Conservation (phyloP, 495 filamentous ascomycete genomes). For the Podospora pseudoanserina region DNA sequence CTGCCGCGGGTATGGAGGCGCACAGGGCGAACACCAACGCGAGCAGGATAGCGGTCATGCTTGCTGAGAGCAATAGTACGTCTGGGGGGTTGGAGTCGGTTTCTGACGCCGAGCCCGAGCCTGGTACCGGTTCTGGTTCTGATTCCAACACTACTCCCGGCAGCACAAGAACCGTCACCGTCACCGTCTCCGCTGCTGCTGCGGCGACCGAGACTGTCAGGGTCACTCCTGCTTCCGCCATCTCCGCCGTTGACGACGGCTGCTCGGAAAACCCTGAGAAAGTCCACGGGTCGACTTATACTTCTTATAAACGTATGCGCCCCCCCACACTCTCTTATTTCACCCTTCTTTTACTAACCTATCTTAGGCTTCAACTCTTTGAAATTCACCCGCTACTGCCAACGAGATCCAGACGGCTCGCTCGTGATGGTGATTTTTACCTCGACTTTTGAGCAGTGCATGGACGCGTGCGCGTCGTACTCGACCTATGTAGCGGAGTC, state of each 20-base stretch:
- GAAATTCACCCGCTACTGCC: constrained; percentile 41
- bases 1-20: constrained; percentile 41
- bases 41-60: constrained; percentile 28
- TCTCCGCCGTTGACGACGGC: constrained; percentile 33
- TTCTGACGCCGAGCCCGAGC: neutral
- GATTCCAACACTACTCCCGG: neutral
- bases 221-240: constrained; percentile 16
- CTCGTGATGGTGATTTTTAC: constrained; percentile 40
- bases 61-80: neutral
- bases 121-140: neutral
- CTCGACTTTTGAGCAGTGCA: constrained; percentile 41
- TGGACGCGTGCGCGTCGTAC: constrained; percentile 47
- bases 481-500: constrained; percentile 30
- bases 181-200: neutral
- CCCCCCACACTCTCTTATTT: neutral
- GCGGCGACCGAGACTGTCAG: constrained; percentile 21
- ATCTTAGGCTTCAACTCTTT: constrained; percentile 31
- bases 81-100: neutral
- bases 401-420: constrained; percentile 31
- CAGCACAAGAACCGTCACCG: neutral
- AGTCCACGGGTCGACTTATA: constrained; percentile 32
- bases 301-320: constrained; percentile 24
- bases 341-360: no score
- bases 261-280: constrained; percentile 31
- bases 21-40: constrained; percentile 38